Base-by-base conservation (phyloP, 1,284 basidiomycete species). In the Moniliella sp. region DNA sequence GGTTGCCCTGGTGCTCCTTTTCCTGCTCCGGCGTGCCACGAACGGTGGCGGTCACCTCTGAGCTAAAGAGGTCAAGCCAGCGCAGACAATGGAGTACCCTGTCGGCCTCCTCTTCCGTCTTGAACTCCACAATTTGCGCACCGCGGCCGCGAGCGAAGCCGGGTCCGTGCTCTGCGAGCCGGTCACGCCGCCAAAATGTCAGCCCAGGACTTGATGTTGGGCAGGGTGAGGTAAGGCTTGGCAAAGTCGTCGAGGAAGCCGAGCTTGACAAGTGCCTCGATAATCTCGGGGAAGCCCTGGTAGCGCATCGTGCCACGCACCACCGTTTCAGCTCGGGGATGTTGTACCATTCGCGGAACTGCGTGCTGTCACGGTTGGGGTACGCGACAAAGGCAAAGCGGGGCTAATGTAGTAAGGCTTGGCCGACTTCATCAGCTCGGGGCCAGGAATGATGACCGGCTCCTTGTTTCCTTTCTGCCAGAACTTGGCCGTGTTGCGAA, bases 221-320 rank as follows among this genome's bases (percentile, higher is more conserved):
- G n/a, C 9, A 35, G 35, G 25, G 18, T 23, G n/a, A 52, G 66
- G 74, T 77, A 91, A 12, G 72, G 73, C 67, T 83, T 78, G 46
- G 69, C 67, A 16, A 65, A 64, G 46, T 76, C 73, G n/a, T 27
- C 25, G 42, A 97, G 66, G 72, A 80, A 88, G 16, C 84, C 84
- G 33, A 94, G 67, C 55, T 80, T 69, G 31, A 91, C 83, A 42
- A 93, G 71, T 4, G 75, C 75, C 50, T 72, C 74, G 62, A 97
- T 76, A 62, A 97, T 91, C 63, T 81, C 77, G n/a, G 84, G 84
- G 80, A 94, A 94, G 39, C 86, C 86, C 60, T 86, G 81, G 68
- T 88, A 97, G 55, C 91, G 72, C 61, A 97, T 67, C 4, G 91
- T 97, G 28, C 91, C 88, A 29, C 91, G 74, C 37, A 93, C 70